Evolutionary conservation across 768 basidiomycete genomes (phyloP).

Genomic region (Naganishia vaughanmartiniae): DNA sequence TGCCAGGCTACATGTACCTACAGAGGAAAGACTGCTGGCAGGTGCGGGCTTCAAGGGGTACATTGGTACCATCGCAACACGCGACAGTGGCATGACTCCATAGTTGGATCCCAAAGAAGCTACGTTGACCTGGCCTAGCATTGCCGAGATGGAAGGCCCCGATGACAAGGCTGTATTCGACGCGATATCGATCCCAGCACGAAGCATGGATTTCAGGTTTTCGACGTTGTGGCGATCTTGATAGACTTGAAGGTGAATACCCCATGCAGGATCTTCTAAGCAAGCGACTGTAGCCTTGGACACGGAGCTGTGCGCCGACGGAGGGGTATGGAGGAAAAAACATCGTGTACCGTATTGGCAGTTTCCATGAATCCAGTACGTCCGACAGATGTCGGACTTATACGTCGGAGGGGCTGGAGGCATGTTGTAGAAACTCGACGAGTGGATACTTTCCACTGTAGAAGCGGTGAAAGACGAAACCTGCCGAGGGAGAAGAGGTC

Average conservation of each 20-base stretch:
- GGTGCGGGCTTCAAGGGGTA: not conserved
- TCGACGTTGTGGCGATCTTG: constrained; percentile 15
- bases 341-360: constrained; percentile 16
- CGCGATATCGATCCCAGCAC: constrained; percentile 1
- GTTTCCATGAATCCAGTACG: constrained; percentile 18
- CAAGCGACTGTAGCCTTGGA: constrained; percentile 1
- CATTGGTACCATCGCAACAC: constrained; percentile 5
- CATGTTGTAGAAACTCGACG: not conserved
- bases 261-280: not conserved
- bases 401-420: constrained; percentile 4
- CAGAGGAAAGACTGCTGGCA: constrained; percentile 1
- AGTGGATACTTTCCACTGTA: not conserved
- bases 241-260: constrained; percentile 1
- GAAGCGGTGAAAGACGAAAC: not conserved
- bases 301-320: not conserved
- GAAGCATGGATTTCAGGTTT: not conserved
- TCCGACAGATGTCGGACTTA: constrained; percentile 22
- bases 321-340: constrained; percentile 14
- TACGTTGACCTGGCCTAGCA: not conserved
- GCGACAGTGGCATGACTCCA: constrained; percentile 4
- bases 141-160: not conserved
- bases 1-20: not conserved
- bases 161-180: not conserved
- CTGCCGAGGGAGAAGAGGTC: not conserved
- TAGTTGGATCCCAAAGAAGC: not conserved